Evolutionary conservation across 1,284 basidiomycete species (phyloP).

Genomic region (Hortiboletus rubellus): DNA sequence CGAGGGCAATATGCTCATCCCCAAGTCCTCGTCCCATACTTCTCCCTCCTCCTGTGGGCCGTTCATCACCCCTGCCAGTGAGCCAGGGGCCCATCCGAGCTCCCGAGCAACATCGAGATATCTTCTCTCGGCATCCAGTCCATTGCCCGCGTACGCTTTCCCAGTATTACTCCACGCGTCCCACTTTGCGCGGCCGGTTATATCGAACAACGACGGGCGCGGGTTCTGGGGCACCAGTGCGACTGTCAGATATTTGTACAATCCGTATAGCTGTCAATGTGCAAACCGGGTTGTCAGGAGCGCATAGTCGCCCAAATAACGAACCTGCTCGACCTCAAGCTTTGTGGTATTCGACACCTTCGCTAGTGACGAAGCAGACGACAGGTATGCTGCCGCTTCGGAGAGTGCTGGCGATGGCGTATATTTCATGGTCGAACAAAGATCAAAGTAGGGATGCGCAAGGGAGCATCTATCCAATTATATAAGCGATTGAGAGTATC

Average conservation of each 20-base stretch:
- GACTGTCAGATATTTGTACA: slow-evolving; percentile 78
- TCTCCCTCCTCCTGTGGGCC: slow-evolving; percentile 30
- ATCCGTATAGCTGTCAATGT: slow-evolving; percentile 74
- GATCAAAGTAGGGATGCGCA: neutral
- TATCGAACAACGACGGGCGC: slow-evolving; percentile 81
- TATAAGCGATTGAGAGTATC: slow-evolving; percentile 25
- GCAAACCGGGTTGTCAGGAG: slow-evolving; percentile 33
- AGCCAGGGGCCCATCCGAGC: slow-evolving; percentile 64
- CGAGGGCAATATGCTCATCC: slow-evolving; percentile 30
- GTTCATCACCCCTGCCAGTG: neutral
- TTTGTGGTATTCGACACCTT: slow-evolving; percentile 60
- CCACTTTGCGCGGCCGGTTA: slow-evolving; percentile 83
- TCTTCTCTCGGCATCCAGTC: slow-evolving; percentile 51
- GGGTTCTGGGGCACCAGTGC: slow-evolving; percentile 53
- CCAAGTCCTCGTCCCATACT: slow-evolving; percentile 42
- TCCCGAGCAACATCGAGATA: slow-evolving; percentile 71
- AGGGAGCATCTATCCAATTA: slow-evolving; percentile 25
- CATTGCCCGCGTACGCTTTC: slow-evolving; percentile 46
- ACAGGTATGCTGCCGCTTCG: slow-evolving; percentile 64
- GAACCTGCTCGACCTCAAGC: slow-evolving; percentile 63
- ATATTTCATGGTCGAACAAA: slow-evolving; percentile 23
- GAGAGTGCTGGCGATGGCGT: slow-evolving; percentile 54
- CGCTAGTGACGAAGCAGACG: slow-evolving; percentile 51
- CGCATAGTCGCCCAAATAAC: slow-evolving; percentile 21
- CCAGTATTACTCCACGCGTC: slow-evolving; percentile 75